Conservation (phyloP, 2,329 filamentous ascomycete genomes). For the Xylogone sp. region DNA sequence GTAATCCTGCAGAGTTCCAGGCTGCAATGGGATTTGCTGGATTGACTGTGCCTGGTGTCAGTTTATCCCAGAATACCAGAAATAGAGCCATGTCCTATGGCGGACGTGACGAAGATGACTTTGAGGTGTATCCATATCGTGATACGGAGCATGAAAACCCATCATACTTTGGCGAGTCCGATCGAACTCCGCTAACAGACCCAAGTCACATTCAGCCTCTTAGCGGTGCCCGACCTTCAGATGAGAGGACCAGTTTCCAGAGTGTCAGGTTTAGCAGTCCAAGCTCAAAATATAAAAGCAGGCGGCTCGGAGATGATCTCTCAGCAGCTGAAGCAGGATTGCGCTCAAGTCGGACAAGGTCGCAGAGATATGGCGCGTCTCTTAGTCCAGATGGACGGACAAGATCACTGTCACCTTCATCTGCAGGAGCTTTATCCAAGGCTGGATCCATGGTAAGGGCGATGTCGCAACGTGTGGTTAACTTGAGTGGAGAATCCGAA, state of each 20-base stretch:
- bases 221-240: slow-evolving; percentile 37
- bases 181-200: slow-evolving; percentile 57
- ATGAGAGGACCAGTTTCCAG: slow-evolving; percentile 47
- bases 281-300: slow-evolving; percentile 34
- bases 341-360: slow-evolving; percentile 38
- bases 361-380: slow-evolving; percentile 54
- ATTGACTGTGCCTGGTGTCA: slow-evolving; percentile 28
- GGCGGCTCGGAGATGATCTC: slow-evolving; percentile 57
- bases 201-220: slow-evolving; percentile 52
- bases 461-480: slow-evolving; percentile 97
- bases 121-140: slow-evolving; percentile 22
- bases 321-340: slow-evolving; percentile 55
- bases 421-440: slow-evolving; percentile 60
- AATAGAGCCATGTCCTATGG: slow-evolving; percentile 17
- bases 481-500: slow-evolving; percentile 90
- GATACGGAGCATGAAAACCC: slow-evolving; percentile 16
- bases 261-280: slow-evolving; percentile 47
- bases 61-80: slow-evolving; percentile 21
- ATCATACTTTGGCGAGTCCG: slow-evolving; percentile 45
- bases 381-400: slow-evolving; percentile 45
- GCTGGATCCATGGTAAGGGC: slow-evolving; percentile 74
- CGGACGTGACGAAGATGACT: slow-evolving; percentile 11
- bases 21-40: slow-evolving; percentile 29
- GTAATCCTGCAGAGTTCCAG: slow-evolving; percentile 26
- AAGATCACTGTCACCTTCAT: slow-evolving; percentile 56